Evolutionary conservation across 257 asterid genomes (phyloP).

Genomic region (Nicotiana paniculata): DNA sequence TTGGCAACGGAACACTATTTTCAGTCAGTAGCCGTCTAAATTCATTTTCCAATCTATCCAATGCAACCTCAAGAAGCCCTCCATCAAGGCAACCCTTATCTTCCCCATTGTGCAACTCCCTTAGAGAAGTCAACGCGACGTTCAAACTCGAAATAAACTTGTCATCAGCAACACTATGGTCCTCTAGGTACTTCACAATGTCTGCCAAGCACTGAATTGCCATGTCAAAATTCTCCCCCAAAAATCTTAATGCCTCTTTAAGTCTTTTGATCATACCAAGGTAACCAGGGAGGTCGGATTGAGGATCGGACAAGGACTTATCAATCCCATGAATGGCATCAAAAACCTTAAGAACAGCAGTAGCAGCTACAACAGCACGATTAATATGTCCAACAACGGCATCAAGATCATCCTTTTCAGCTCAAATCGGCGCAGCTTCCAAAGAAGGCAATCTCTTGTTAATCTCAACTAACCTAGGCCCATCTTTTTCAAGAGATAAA

Average conservation of each 20-base stretch:
- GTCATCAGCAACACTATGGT: constrained; percentile 68
- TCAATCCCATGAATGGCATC: constrained; percentile 90
- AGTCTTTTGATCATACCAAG: constrained; percentile 73
- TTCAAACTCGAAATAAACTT: constrained; percentile 54
- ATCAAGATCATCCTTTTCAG: constrained; percentile 50
- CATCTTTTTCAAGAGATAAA: constrained; percentile 45
- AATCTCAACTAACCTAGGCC: constrained; percentile 68
- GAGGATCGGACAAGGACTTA: constrained; percentile 71
- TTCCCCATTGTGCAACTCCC: constrained; percentile 49
- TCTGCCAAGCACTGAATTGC: constrained; percentile 88
- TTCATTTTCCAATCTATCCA: constrained; percentile 63
- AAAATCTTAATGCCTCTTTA: constrained; percentile 64
- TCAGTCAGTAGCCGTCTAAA: constrained; percentile 53
- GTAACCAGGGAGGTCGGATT: constrained; percentile 55
- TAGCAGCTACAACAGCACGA: constrained; percentile 85
- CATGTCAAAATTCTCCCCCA: constrained; percentile 75
- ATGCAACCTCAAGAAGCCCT: constrained; percentile 62
- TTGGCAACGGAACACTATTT: constrained; percentile 55
- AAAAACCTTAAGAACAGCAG: constrained; percentile 90
- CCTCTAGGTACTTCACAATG: constrained; percentile 83
- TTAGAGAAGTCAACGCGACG: constrained; percentile 39
- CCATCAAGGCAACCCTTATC: constrained; percentile 74
- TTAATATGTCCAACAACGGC: constrained; percentile 78
- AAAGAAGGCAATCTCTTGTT: constrained; percentile 56
- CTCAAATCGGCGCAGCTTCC: constrained; percentile 74